Conservation (phyloP, 179 eudicot genomes). For the Spinacia oleracea region DNA sequence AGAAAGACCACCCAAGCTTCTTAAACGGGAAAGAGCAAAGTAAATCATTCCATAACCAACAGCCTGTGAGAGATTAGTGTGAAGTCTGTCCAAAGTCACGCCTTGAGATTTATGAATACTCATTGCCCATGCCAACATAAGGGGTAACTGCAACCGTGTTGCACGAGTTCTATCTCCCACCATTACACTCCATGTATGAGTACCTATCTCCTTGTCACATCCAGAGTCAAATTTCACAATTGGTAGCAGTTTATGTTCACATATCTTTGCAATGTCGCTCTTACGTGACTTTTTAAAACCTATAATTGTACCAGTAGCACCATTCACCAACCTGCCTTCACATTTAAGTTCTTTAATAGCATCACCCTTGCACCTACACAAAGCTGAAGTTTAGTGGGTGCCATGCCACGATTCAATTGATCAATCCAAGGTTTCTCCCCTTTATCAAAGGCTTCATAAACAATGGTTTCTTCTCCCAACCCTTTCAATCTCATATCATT, state of each 20-base stretch:
- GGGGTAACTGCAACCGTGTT: slow-evolving; percentile 57
- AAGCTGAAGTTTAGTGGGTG: slow-evolving; percentile 44
- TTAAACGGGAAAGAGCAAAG: slow-evolving; percentile 75
- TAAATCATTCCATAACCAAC: slow-evolving; percentile 77
- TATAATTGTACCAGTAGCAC: slow-evolving; percentile 60
- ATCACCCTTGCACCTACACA: slow-evolving; percentile 66
- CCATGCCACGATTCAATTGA: slow-evolving; percentile 49
- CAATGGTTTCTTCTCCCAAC: slow-evolving; percentile 28
- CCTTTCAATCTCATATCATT: slow-evolving; percentile 42
- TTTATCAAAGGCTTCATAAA: slow-evolving; percentile 49
- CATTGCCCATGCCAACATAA: slow-evolving; percentile 72
- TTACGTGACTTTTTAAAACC: slow-evolving; percentile 25
- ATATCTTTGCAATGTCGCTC: slow-evolving; percentile 24
- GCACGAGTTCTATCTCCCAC: slow-evolving; percentile 51
- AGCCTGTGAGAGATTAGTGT: slow-evolving; percentile 59
- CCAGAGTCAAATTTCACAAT: slow-evolving; percentile 67
- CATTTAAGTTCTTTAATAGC: slow-evolving; percentile 49
- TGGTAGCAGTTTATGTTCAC: slow-evolving; percentile 42
- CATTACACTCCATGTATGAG: slow-evolving; percentile 43
- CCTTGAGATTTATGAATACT: slow-evolving; percentile 87
- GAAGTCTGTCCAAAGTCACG: slow-evolving; percentile 64
- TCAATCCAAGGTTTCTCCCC: slow-evolving; percentile 45
- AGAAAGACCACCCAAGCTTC: slow-evolving; percentile 59
- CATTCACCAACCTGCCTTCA: slow-evolving; percentile 56
- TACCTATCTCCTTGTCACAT: slow-evolving; percentile 29